These are phyloP conservation scores for Colletotrichum eremochloae DNA, from an alignment of 2,329 filamentous ascomycete species.

Conservation along the genomic window DNA sequence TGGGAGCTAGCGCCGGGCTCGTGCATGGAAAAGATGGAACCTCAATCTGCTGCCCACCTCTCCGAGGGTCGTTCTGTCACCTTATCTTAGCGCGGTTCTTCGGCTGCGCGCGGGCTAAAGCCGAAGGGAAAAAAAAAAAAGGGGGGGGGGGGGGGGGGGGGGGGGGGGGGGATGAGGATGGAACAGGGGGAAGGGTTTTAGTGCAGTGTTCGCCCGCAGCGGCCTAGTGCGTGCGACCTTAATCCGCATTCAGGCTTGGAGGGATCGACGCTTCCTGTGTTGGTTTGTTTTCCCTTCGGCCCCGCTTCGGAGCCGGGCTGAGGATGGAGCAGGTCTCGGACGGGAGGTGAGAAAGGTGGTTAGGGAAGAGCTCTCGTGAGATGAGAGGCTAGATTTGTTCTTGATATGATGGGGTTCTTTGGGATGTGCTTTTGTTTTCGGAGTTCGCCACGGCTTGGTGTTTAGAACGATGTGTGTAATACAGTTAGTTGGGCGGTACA, in stretches of 20 bases:
- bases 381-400: neutral
- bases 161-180: neutral
- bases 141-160: neutral
- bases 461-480: neutral
- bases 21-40: neutral
- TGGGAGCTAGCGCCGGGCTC: conserved; percentile 1
- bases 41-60: neutral
- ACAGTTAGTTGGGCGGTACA: too few relatives aligned
- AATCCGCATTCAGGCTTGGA: conserved; percentile 3
- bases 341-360: neutral
- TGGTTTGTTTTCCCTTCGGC: neutral
- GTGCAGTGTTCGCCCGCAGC: conserved; percentile 2
- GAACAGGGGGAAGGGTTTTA: neutral
- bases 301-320: conserved; percentile 20
- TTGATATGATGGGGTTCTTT: neutral
- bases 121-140: neutral
- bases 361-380: neutral
- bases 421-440: too few relatives aligned
- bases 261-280: neutral
- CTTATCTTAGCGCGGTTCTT: conserved; percentile 17
- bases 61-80: neutral
- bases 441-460: neutral
- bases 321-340: neutral
- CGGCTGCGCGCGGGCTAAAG: conserved; percentile 1
- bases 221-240: conserved; percentile 15